These are phyloP conservation scores for Diplodia sapinea DNA, from an alignment of 2,329 filamentous ascomycete species.

Conservation along the genomic window DNA sequence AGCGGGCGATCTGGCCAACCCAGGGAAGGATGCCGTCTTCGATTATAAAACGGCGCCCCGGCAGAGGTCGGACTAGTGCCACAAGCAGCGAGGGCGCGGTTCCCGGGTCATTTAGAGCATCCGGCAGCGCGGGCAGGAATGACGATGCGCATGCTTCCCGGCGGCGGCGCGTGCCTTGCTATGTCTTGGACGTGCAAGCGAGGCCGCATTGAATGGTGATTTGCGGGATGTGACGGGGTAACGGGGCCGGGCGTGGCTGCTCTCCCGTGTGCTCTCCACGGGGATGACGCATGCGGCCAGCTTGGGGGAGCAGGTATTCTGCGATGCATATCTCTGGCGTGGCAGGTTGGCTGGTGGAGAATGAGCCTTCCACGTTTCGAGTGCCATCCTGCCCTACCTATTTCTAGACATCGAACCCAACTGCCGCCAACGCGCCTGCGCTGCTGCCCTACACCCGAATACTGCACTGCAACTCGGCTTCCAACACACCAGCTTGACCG, in stretches of 20 bases:
- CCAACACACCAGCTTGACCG: slow-evolving; percentile 25
- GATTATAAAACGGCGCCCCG: slow-evolving; percentile 13
- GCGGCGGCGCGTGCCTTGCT: slow-evolving; percentile 18
- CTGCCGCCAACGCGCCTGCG: slow-evolving; percentile 15
- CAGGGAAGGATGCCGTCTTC: slow-evolving; percentile 20
- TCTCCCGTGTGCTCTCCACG: slow-evolving; percentile 14
- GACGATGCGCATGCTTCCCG: slow-evolving; percentile 23
- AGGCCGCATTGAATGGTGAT: slow-evolving; percentile 17
- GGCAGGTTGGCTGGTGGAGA: slow-evolving; percentile 23
- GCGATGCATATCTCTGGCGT: slow-evolving; percentile 17
- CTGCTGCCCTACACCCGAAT: slow-evolving; percentile 6
- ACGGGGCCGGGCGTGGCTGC: slow-evolving; percentile 25
- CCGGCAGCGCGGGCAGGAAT: slow-evolving; percentile 19
- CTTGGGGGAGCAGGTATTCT: slow-evolving; percentile 12
- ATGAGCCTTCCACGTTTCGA: slow-evolving; percentile 14
- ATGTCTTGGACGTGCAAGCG: slow-evolving; percentile 16
- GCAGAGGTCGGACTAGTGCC: slow-evolving; percentile 18
- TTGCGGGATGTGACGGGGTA: slow-evolving; percentile 16
- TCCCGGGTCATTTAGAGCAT: slow-evolving; percentile 18
- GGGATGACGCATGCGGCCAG: slow-evolving; percentile 26
- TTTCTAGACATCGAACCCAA: slow-evolving; percentile 21
- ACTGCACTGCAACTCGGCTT: background rate
- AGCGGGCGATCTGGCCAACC: slow-evolving; percentile 24
- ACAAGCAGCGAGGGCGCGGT: slow-evolving; percentile 24
- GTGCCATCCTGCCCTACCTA: slow-evolving; percentile 16